Evolutionary conservation across 352 stramenopile genomes (phyloP).

Genomic region (Globisporangium camurandrum): DNA sequence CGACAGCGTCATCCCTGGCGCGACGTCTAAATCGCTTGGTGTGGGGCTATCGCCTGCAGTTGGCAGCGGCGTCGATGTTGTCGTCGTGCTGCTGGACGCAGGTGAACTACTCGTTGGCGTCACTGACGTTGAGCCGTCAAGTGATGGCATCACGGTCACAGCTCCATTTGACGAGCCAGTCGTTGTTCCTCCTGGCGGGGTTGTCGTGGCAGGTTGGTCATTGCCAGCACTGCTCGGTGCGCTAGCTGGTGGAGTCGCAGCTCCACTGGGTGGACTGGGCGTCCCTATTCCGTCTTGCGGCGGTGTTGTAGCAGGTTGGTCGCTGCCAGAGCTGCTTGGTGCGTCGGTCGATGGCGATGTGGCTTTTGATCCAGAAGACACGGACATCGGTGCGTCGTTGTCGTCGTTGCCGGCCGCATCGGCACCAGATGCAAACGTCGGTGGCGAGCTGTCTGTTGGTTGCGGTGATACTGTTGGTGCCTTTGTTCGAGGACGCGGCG

Average conservation of each 20-base stretch:
- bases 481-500: background rate
- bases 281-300: background rate
- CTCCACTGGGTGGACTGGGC: background rate
- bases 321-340: too few species aligned
- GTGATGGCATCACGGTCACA: too few species aligned
- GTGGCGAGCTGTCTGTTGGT: conserved; percentile 1
- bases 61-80: background rate
- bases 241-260: background rate
- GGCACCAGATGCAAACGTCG: background rate
- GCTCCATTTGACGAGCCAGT: too few species aligned
- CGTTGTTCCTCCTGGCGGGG: background rate
- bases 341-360: background rate
- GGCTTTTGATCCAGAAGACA: conserved; percentile 1
- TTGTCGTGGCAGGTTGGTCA: too few species aligned
- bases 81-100: background rate
- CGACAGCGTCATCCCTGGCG: background rate
- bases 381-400: background rate
- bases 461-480: background rate
- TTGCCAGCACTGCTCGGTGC: background rate
- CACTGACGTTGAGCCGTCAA: too few species aligned
- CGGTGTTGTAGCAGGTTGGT: background rate
- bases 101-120: background rate
- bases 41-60: background rate
- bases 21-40: too few species aligned
- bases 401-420: conserved; percentile 2